A percentile compares a stretch with the other conserved stretches of the same genome.
Evolutionary conservation across 1,284 basidiomycete genomes (phyloP).

Genomic region (Puccinia triticina): DNA sequence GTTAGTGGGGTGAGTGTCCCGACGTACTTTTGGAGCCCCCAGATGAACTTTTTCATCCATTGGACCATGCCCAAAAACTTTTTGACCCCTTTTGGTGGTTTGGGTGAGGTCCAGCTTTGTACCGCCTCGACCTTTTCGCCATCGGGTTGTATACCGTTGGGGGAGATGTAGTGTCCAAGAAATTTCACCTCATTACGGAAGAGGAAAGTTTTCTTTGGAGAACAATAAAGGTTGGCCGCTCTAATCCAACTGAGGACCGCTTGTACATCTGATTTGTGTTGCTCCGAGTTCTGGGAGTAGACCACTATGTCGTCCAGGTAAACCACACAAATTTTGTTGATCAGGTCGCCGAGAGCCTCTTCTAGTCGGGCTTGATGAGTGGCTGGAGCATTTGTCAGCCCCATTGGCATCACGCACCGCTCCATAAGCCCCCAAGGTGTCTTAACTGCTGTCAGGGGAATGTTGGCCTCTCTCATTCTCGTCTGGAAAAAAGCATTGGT

Average conservation of each 20-base stretch:
- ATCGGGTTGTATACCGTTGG: constrained; percentile 60
- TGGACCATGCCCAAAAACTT: constrained; percentile 62
- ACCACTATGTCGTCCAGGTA: constrained; percentile 20
- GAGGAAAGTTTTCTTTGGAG: constrained; percentile 59
- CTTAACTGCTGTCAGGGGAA: constrained; percentile 60
- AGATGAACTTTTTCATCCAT: no score
- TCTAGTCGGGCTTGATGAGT: constrained; percentile 47
- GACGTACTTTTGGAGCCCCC: no score
- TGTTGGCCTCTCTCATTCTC: constrained; percentile 60
- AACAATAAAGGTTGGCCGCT: constrained; percentile 39
- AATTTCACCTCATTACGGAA: constrained; percentile 59
- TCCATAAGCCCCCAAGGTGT: constrained; percentile 62
- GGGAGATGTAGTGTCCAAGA: constrained; percentile 61
- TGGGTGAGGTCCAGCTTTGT: constrained; percentile 60
- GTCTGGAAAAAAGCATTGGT: constrained; percentile 64
- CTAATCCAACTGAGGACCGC: background rate
- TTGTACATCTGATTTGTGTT: constrained; percentile 57
- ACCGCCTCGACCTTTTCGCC: constrained; percentile 59
- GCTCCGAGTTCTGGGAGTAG: constrained; percentile 53
- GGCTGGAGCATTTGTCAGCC: constrained; percentile 62
- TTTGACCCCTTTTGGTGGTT: constrained; percentile 57
- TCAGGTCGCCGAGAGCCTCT: constrained; percentile 54
- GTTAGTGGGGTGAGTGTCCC: constrained; percentile 60
- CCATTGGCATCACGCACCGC: constrained; percentile 62
- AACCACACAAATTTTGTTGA: no score